Percentiles rank a stretch among this genome's conserved stretches.
Evolutionary conservation across 768 basidiomycete species (phyloP).

Genomic region (Russula vinacea): DNA sequence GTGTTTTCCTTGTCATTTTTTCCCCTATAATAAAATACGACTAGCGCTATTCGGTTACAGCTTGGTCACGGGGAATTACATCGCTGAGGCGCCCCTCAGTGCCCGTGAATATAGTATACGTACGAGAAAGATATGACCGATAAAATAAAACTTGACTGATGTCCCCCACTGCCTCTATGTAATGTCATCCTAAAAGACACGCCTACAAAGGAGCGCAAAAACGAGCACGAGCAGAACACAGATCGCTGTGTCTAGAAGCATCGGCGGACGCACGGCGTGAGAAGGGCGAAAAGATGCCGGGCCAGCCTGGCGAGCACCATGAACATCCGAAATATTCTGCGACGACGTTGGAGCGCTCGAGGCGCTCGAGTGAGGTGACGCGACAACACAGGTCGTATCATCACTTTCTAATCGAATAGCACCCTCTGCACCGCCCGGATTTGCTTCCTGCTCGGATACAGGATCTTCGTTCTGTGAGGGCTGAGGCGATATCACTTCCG

Average conservation of each 20-base stretch:
- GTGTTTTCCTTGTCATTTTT: not conserved
- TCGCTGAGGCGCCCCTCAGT: no score
- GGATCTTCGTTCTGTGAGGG: not conserved
- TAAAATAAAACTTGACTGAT: conserved; percentile 6
- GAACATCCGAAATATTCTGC: not conserved
- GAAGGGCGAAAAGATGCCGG: no score
- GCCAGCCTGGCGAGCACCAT: no score
- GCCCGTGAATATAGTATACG: not conserved
- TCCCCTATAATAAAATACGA: no score
- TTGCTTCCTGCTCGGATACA: not conserved
- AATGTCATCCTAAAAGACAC: not conserved
- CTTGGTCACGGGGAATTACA: no score
- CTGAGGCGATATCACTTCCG: conserved; percentile 7
- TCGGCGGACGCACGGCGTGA: conserved; percentile 40
- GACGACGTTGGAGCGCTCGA: conserved; percentile 1
- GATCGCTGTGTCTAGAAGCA: conserved; percentile 32
- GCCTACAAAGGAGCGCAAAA: no score
- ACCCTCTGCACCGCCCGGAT: not conserved
- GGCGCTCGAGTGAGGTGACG: not conserved
- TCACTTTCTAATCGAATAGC: not conserved
- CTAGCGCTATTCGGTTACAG: no score
- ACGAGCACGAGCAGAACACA: no score
- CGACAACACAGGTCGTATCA: not conserved
- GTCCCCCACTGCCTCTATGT: conserved; percentile 4
- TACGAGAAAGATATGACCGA: conserved; percentile 7